Percentiles rank a stretch among this genome's conserved stretches.
These are phyloP conservation scores for Drosera spatulata DNA, from an alignment of 179 eudicot genomes.

Conservation along the genomic window DNA sequence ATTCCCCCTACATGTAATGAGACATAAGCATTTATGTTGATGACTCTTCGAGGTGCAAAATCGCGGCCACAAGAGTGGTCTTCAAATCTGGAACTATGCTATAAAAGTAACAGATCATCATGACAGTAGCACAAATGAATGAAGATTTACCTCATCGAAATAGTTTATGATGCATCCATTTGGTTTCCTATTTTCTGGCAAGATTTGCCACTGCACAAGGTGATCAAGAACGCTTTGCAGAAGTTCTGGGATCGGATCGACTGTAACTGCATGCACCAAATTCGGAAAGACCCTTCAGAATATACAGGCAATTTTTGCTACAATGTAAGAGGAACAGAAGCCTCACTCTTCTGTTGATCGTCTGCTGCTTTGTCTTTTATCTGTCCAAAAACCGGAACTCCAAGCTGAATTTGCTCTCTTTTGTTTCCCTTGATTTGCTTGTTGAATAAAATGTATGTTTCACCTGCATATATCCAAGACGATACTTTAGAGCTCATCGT, in stretches of 20 bases:
- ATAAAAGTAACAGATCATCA: too few species aligned
- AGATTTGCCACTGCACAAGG: constrained; percentile 73
- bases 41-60: neutral
- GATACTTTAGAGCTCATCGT: neutral
- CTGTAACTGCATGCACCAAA: constrained; percentile 38
- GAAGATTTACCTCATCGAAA: constrained; percentile 65
- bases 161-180: constrained; percentile 90
- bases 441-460: constrained; percentile 73
- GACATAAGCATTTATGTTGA: neutral
- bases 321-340: neutral
- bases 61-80: neutral
- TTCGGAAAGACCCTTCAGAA: neutral
- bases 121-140: neutral
- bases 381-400: constrained; percentile 76
- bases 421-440: constrained; percentile 35
- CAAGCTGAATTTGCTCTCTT: constrained; percentile 60
- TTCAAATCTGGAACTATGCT: neutral
- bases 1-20: constrained; percentile 50
- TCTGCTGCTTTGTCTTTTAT: constrained; percentile 43
- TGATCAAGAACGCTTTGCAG: constrained; percentile 71
- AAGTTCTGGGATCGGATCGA: constrained; percentile 71
- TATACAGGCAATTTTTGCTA: neutral
- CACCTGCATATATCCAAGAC: constrained; percentile 44
- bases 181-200: constrained; percentile 77
- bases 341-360: constrained; percentile 36